A percentile compares a stretch with the other conserved stretches of the same genome.
Conservation (phyloP, 345 rosid species). For the Mercurialis annua region DNA sequence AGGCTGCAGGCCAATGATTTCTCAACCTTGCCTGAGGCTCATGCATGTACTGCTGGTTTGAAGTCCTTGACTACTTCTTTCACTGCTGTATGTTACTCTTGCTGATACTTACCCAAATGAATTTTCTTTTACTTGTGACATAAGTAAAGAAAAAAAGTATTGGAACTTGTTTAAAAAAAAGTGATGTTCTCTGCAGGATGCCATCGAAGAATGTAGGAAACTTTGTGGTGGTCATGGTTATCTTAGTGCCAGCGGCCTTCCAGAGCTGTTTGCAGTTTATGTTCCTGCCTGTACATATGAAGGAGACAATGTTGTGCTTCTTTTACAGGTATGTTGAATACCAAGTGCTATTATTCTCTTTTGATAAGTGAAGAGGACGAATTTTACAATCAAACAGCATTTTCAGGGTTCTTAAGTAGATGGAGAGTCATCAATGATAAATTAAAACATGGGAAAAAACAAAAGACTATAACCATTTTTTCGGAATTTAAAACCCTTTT, state of each 20-base stretch:
- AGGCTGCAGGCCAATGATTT: slow-evolving; percentile 87
- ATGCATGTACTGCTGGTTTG: slow-evolving; percentile 98
- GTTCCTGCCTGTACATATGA: slow-evolving; percentile 95
- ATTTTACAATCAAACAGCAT: background rate
- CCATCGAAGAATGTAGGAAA: slow-evolving; percentile 95
- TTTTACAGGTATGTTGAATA: slow-evolving; percentile 58
- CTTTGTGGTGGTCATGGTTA: slow-evolving; percentile 99
- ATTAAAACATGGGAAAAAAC: background rate
- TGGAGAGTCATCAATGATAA: background rate
- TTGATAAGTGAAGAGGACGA: background rate
- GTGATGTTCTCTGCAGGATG: slow-evolving; percentile 58
- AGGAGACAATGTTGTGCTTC: slow-evolving; percentile 94
- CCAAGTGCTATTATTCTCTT: background rate
- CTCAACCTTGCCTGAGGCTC: slow-evolving; percentile 93
- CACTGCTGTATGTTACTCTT: slow-evolving; percentile 67
- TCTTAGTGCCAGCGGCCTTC: slow-evolving; percentile 91
- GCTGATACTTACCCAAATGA: background rate
- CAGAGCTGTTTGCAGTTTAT: slow-evolving; percentile 93
- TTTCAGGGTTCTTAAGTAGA: background rate
- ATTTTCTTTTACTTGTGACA: background rate
- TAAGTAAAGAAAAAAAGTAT: background rate
- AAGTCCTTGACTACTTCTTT: slow-evolving; percentile 91
- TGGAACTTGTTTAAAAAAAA: background rate
- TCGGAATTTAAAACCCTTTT: background rate
- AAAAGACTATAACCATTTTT: background rate